Percentiles rank a stretch among this genome's conserved stretches.
These are phyloP conservation scores for Quaeritorhiza haematococci DNA, from an alignment of 371 early-diverging fungal species.

Conservation along the genomic window DNA sequence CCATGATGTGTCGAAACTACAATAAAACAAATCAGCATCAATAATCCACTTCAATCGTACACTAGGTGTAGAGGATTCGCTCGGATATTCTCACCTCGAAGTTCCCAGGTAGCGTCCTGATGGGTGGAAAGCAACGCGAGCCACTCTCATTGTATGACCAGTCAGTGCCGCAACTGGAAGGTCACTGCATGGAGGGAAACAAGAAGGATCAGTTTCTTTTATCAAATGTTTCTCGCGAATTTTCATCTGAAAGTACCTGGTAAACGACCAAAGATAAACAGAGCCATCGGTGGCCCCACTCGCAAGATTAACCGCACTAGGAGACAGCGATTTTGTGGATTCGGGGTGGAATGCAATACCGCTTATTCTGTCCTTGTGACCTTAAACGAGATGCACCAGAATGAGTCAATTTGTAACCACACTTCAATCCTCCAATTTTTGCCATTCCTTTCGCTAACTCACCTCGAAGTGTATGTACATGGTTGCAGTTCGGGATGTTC, in stretches of 20 bases:
- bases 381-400: constrained; percentile 22
- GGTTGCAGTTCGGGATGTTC: constrained; percentile 72
- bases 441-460: constrained; percentile 5
- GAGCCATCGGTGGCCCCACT: constrained; percentile 72
- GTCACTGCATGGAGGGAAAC: constrained; percentile 39
- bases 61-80: neutral
- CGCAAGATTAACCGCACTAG: constrained; percentile 68
- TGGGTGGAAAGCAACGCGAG: constrained; percentile 88
- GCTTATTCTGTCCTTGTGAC: constrained; percentile 84
- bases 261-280: constrained; percentile 68
- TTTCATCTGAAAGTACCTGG: constrained; percentile 11
- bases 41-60: too few relatives aligned
- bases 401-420: neutral
- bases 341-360: constrained; percentile 87
- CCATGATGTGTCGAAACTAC: constrained; percentile 86
- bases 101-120: constrained; percentile 82
- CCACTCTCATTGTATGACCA: constrained; percentile 81
- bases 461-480: constrained; percentile 52
- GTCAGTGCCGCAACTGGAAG: constrained; percentile 70
- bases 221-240: too few relatives aligned
- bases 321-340: constrained; percentile 59
- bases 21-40: neutral
- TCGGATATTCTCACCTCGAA: constrained; percentile 47
- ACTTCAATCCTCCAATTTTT: too few relatives aligned
- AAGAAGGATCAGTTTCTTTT: constrained; percentile 5